phyloP scores from a whole-genome alignment of 345 rosid genomes.

The Gossypium rotundifolium region DNA sequence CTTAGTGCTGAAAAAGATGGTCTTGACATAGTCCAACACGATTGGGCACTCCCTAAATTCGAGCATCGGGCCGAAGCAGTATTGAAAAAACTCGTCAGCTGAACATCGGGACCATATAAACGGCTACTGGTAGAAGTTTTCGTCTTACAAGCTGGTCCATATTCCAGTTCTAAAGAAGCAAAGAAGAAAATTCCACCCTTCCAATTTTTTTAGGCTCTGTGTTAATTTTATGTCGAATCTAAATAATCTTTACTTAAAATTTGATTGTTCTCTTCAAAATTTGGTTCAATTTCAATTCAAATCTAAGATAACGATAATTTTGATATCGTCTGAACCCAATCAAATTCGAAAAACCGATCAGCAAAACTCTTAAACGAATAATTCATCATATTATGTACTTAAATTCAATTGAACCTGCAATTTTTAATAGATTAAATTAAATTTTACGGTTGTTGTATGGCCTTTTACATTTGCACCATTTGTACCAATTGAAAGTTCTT shows the following conservation, averaged over 20 bases:
- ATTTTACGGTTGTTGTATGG: no score
- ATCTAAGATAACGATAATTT: no score
- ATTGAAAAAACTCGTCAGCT: constrained; percentile 62
- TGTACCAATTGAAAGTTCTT: no score
- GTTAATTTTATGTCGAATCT: neutral
- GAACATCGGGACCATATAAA: constrained; percentile 12
- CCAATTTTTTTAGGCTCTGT: neutral
- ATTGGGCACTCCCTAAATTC: constrained; percentile 82
- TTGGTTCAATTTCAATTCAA: no score
- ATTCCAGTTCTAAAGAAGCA: neutral
- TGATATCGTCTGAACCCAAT: no score
- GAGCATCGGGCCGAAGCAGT: constrained; percentile 89
- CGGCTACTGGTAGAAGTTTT: neutral
- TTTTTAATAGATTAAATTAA: no score
- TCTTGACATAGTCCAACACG: constrained; percentile 69
- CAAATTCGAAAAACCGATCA: no score
- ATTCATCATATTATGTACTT: no score
- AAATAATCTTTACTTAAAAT: no score
- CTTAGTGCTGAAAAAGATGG: constrained; percentile 87
- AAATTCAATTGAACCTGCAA: no score
- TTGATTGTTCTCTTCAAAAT: no score
- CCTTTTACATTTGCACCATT: accelerated
- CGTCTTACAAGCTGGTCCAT: neutral
- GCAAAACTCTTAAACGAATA: no score
- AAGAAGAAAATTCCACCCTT: neutral